Evolutionary conservation across 495 filamentous ascomycete species (phyloP), one percentile per base, ranked within the genome.

Genomic region (Penicillium bialowiezense): DNA sequence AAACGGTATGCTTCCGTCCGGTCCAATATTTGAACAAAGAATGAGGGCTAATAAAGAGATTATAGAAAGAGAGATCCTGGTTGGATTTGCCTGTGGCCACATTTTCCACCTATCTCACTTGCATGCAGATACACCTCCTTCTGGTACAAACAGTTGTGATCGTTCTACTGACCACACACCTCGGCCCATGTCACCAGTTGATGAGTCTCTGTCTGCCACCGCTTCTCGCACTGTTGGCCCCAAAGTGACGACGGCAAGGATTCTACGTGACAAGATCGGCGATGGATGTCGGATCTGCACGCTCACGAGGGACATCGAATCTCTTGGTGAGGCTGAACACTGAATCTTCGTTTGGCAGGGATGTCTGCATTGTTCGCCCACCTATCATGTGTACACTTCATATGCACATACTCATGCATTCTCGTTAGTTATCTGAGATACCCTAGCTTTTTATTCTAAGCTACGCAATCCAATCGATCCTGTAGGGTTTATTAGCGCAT

Each of bases 1-100:
- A 28, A 72, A 77, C 44, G 77, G 78, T 80, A 67, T 58, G 65
- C 65, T 33, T n/a, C 7, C 26, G 5, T n/a, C 15, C 36, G 13
- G 18, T 31, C 19, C 28, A 32, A 32, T 24, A 28, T 17, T 13
- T n/a, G 21, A 42, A 26, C 14, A 12, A 23, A 20, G 33, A 21
- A 38, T 0, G 14, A 23, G 37, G 14, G 7, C 21, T 36, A 31
- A 29, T n/a, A 6, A 20, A n/a, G 7, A 19, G 10, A 44, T 17
- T 20, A 41, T 59, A 80, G 88, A 91, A 59, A 76, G 69, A 41
- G 84, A 92, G 52, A 88, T 89, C 7, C 81, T 98, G 7, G 79
- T 97, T 7, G 91, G 88, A 24, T 98, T 97, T 54, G 87, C 88
- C 5, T 98, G 93, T 65, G 86, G 88, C 1, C 91, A 98, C 59